Evolutionary conservation across 2,329 filamentous ascomycete species (phyloP).

Genomic region (Atkinsonella hypoxylon): DNA sequence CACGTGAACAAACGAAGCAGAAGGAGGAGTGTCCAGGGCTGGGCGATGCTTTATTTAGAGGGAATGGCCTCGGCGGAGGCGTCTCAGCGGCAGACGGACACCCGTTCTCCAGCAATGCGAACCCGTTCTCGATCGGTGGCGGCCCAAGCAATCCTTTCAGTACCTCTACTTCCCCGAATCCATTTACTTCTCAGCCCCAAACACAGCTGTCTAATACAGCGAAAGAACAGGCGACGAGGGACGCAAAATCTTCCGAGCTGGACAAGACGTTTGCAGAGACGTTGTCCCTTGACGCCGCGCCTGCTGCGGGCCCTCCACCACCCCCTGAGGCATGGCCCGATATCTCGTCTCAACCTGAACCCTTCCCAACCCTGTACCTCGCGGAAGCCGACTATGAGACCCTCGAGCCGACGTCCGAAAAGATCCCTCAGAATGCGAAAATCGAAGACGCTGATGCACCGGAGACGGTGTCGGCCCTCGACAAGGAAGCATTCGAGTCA

Average conservation of each 20-base stretch:
- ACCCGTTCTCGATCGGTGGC: slow-evolving; percentile 30
- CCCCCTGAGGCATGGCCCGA: slow-evolving; percentile 65
- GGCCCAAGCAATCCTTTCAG: slow-evolving; percentile 19
- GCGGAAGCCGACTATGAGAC: slow-evolving; percentile 88
- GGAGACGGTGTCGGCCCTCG: slow-evolving; percentile 35
- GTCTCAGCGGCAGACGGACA: slow-evolving; percentile 30
- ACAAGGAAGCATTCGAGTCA: slow-evolving; percentile 62
- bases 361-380: slow-evolving; percentile 69
- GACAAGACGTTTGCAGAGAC: slow-evolving; percentile 59
- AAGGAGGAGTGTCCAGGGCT: slow-evolving; percentile 32
- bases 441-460: slow-evolving; percentile 27
- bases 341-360: slow-evolving; percentile 46
- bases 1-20: slow-evolving; percentile 22
- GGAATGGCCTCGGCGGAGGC: slow-evolving; percentile 33
- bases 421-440: slow-evolving; percentile 37
- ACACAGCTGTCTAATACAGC: slow-evolving; percentile 16
- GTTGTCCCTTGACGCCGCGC: slow-evolving; percentile 56
- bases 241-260: slow-evolving; percentile 24
- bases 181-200: slow-evolving; percentile 17
- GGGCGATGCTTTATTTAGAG: slow-evolving; percentile 60
- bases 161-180: slow-evolving; percentile 14
- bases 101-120: slow-evolving; percentile 45
- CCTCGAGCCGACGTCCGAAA: slow-evolving; percentile 47
- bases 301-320: slow-evolving; percentile 16
- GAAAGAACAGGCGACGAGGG: slow-evolving; percentile 8